Conservation (phyloP, 192 early-diverging fungal species). For the Obelidium mucronatum region DNA sequence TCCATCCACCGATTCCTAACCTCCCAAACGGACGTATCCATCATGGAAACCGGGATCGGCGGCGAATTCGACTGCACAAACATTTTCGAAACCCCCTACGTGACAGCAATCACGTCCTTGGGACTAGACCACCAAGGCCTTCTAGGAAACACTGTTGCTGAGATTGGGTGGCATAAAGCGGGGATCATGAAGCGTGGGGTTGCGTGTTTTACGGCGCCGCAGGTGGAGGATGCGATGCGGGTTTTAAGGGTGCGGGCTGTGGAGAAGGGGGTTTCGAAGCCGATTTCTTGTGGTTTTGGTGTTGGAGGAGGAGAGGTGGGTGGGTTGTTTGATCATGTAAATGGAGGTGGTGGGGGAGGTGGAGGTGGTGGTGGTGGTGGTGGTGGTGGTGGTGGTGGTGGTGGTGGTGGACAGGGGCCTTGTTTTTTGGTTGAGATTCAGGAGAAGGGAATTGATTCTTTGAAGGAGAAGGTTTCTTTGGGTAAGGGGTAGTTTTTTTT, state of each 20-base stretch:
- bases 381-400: not conserved
- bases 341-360: not conserved
- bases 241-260: conserved; percentile 73
- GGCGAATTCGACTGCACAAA: conserved; percentile 88
- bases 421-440: not conserved
- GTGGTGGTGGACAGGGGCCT: not conserved
- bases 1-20: conserved; percentile 87
- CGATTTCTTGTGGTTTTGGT: not conserved
- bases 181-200: conserved; percentile 82
- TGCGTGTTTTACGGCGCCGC: conserved; percentile 75
- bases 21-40: conserved; percentile 71
- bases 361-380: not conserved
- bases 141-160: conserved; percentile 72
- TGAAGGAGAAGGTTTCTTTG: conserved; percentile 29
- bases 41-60: conserved; percentile 89
- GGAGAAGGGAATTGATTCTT: conserved; percentile 25
- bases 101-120: conserved; percentile 74
- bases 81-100: conserved; percentile 65
- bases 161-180: conserved; percentile 82
- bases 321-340: conserved; percentile 2
- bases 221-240: conserved; percentile 69
- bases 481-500: no score
- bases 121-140: conserved; percentile 78
- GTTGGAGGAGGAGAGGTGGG: not conserved
- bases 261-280: conserved; percentile 64